Percentiles rank a stretch among this genome's conserved stretches.
Conservation (phyloP, 2,329 filamentous ascomycete species). For the Neonectria hederae region DNA sequence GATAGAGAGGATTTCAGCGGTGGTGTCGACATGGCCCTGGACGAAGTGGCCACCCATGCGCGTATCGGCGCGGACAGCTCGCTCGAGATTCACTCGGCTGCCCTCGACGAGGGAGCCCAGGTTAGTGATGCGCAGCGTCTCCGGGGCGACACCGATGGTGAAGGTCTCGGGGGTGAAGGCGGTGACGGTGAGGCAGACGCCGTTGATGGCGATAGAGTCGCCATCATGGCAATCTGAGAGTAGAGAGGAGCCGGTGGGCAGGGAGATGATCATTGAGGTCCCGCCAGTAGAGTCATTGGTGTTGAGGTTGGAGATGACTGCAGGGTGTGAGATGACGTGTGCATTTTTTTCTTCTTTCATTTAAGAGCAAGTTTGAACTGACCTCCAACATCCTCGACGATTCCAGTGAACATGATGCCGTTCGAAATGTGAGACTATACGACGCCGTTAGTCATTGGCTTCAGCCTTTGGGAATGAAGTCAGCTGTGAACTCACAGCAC, state of each 20-base stretch:
- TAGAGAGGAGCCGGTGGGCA: constrained; percentile 73
- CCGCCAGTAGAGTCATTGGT: constrained; percentile 84
- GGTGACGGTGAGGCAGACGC: constrained; percentile 92
- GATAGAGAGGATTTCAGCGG: constrained; percentile 77
- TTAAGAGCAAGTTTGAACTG: constrained; percentile 48
- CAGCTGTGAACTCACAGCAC: neutral
- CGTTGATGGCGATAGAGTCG: constrained; percentile 95
- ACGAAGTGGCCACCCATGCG: constrained; percentile 99
- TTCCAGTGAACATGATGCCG: constrained; percentile 87
- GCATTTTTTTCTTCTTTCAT: neutral
- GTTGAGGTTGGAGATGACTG: constrained; percentile 86
- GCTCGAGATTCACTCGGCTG: constrained; percentile 88
- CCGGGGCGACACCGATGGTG: constrained; percentile 93
- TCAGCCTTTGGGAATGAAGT: neutral
- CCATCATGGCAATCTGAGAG: constrained; percentile 85
- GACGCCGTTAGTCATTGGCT: neutral
- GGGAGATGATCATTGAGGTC: constrained; percentile 87
- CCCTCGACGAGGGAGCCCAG: constrained; percentile 76
- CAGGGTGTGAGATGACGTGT: constrained; percentile 31
- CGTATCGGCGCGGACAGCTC: constrained; percentile 88
- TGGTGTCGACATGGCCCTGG: constrained; percentile 95
- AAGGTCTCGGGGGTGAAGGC: constrained; percentile 67
- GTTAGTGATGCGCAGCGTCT: constrained; percentile 95
- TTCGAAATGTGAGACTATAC: neutral
- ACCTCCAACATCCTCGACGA: constrained; percentile 94